Evolutionary conservation across 108 stramenopile species (phyloP).

Genomic region (Chaetoceros tenuissimus): DNA sequence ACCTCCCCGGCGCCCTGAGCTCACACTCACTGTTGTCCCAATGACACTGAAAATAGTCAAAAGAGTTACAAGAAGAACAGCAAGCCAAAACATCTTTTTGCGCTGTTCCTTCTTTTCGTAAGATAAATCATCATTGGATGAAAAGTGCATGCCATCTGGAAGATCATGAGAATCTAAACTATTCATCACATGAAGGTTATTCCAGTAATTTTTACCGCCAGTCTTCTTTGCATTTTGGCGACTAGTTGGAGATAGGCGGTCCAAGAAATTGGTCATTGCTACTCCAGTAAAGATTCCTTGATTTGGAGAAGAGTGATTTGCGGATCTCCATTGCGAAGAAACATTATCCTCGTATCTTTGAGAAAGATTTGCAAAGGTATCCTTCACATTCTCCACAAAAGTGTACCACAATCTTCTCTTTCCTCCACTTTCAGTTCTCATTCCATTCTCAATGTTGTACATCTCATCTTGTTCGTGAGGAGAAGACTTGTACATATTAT

Average conservation of each 20-base stretch:
- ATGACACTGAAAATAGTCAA: neutral
- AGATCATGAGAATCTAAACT: neutral
- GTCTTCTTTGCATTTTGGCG: neutral
- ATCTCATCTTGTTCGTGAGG: neutral
- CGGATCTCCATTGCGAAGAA: neutral
- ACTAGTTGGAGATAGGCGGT: neutral
- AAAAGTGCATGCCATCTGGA: neutral
- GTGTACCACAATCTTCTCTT: slow-evolving; percentile 22
- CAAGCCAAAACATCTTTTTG: neutral
- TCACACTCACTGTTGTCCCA: neutral
- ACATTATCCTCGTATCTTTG: neutral
- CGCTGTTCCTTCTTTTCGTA: neutral
- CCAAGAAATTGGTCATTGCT: neutral
- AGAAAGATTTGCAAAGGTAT: neutral
- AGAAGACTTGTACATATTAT: slow-evolving; percentile 20
- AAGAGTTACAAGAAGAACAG: neutral
- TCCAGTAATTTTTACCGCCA: neutral
- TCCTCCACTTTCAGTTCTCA: slow-evolving; percentile 22
- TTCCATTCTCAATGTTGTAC: slow-evolving; percentile 16
- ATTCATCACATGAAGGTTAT: neutral
- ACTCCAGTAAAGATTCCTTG: neutral
- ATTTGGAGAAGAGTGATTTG: neutral
- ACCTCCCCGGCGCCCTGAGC: neutral
- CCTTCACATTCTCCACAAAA: slow-evolving; percentile 18
- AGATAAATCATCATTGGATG: neutral